phyloP scores from a whole-genome alignment of 2,329 filamentous ascomycete species.

The Talaromyces pinophilus region DNA sequence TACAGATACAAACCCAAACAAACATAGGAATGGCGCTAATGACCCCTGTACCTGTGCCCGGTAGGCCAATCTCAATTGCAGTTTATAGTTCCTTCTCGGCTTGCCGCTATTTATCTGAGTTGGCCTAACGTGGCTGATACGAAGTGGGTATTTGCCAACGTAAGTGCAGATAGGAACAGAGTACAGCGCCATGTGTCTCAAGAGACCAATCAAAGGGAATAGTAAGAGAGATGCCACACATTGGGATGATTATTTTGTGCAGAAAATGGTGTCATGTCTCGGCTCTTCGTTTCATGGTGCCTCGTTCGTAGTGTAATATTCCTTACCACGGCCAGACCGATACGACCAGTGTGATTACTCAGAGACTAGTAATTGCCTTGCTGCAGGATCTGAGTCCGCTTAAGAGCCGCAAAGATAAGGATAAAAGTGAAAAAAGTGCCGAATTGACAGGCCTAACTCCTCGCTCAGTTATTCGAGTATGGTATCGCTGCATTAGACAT shows the following conservation, averaged over 20 bases:
- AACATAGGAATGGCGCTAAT: not conserved
- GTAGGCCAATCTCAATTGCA: not conserved
- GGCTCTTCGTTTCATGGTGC: not conserved
- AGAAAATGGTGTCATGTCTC: not conserved
- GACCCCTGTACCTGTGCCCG: not conserved
- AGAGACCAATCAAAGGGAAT: not conserved
- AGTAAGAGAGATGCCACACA: not conserved
- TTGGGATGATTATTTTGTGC: not conserved
- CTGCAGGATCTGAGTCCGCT: not conserved
- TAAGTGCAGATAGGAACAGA: not conserved
- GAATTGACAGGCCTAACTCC: not conserved
- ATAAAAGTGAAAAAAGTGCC: not conserved
- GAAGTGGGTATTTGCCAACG: not conserved
- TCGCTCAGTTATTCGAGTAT: not conserved
- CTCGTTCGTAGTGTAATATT: not conserved
- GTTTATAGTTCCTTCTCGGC: not conserved
- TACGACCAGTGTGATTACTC: not conserved
- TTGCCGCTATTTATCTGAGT: not conserved
- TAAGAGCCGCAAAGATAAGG: conserved; percentile 5
- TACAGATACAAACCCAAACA: not conserved
- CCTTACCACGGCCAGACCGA: not conserved
- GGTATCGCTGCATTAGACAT: not conserved
- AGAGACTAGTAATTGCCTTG: not conserved
- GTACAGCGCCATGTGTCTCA: not conserved
- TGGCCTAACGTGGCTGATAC: conserved; percentile 15